These are phyloP conservation scores for Myrica gale DNA, from an alignment of 306 rosid species.

Conservation along the genomic window DNA sequence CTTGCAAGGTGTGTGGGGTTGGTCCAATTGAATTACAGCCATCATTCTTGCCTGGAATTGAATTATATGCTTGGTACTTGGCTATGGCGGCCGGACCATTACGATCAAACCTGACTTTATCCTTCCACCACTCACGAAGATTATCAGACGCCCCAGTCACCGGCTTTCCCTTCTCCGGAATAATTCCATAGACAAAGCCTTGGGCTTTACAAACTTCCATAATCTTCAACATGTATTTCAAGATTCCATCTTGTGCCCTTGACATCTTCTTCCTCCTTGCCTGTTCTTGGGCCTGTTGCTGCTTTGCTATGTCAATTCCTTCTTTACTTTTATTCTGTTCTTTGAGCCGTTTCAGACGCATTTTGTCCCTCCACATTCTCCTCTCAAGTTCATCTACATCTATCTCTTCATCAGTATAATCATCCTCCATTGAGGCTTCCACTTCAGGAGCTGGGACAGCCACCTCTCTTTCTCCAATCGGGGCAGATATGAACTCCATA, in stretches of 20 bases:
- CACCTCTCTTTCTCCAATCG: conserved; percentile 49
- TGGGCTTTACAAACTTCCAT: conserved; percentile 93
- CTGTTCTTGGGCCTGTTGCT: conserved; percentile 74
- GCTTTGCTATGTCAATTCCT: conserved; percentile 53
- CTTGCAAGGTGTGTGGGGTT: conserved; percentile 77
- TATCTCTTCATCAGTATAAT: conserved; percentile 59
- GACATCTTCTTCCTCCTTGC: conserved; percentile 94
- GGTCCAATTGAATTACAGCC: conserved; percentile 59
- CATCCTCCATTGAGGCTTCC: conserved; percentile 55
- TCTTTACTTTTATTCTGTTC: conserved; percentile 63
- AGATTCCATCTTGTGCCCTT: conserved; percentile 79
- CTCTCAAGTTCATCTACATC: conserved; percentile 70
- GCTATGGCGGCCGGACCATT: conserved; percentile 90
- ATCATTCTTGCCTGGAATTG: conserved; percentile 52
- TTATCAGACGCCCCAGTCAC: conserved; percentile 85
- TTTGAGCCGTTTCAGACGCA: conserved; percentile 55
- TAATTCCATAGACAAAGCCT: conserved; percentile 86
- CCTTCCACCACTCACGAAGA: conserved; percentile 97
- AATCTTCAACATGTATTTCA: conserved; percentile 88
- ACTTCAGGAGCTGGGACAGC: conserved; percentile 41
- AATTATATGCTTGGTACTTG: conserved; percentile 66
- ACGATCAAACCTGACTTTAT: conserved; percentile 77
- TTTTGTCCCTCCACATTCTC: conserved; percentile 77
- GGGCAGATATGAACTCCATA: conserved; percentile 52
- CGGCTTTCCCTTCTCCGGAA: conserved; percentile 86